Base-by-base conservation (phyloP, 169 alveolate genomes). In the Cryptosporidium sp. region DNA sequence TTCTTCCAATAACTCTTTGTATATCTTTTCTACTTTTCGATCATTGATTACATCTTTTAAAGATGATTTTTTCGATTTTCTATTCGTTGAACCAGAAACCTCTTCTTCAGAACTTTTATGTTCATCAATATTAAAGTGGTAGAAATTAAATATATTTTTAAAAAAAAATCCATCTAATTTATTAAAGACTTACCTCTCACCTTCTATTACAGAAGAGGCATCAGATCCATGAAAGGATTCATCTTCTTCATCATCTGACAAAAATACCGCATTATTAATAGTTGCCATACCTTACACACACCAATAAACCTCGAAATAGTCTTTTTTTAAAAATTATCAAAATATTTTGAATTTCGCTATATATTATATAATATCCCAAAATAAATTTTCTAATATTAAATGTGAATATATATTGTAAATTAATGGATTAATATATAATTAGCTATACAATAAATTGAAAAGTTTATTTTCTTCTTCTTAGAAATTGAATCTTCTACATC, bases 221-320 rank as follows among this genome's bases (percentile, higher is more conserved):
- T 80, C 89, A 29, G 89, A 80, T 18, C 65, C 80, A 51, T 80
- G 73, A 29, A 80, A 80, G 9, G 89, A 80, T 26, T 80, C 89
- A 60, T 80, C 89, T 39, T 80, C 89, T 5, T 80, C 89, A 62
- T 80, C 89, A 33, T 80, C 89, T 42, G 89, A 80, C 23, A 80
- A 6, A 60, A 80, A 80, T 18, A 80, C 89, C 5, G 89, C 80
- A 42, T 62, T 65, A 31, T 80, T 80, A 18, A 80, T 80, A 12
- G 89, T 80, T 23, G 89, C 35, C 89, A 80, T 80, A 16, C 29
- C 31, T 16, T 29, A 26, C 48, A 58, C 71, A 56, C 70, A 48
- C 56, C 56, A 48, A 48, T 48, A n/a, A 48, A 48, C 4, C 56
- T 48, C 21, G 12, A 14, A 48, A 48, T 16, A 48, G 21, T 3